Evolutionary conservation across 1,139 yeast genomes (phyloP).

Genomic region (Suhomyces coccinellae): DNA sequence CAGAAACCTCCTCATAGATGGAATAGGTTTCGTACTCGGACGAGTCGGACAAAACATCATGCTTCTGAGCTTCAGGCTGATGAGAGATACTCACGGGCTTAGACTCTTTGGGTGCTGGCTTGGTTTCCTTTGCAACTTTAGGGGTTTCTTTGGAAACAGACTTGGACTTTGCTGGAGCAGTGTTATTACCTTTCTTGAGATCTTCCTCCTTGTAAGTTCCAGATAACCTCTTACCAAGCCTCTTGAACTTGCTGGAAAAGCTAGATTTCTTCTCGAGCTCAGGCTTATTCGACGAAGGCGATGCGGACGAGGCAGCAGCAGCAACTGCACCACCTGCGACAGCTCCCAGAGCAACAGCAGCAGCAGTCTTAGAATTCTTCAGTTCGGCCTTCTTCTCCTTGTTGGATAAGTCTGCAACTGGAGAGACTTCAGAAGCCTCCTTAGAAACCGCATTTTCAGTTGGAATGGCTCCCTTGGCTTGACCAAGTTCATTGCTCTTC

Average conservation of each 20-base stretch:
- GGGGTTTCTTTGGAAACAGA: conserved; percentile 1
- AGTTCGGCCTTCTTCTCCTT: conserved; percentile 8
- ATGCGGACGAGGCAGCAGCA: conserved; percentile 5
- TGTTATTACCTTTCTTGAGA: neutral
- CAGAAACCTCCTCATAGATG: conserved; percentile 53
- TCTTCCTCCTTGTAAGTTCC: conserved; percentile 10
- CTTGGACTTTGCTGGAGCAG: neutral
- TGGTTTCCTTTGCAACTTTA: neutral
- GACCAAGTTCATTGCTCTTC: conserved; percentile 21
- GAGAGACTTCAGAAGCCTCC: conserved; percentile 5
- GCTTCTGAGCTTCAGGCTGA: conserved; percentile 12
- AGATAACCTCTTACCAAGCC: conserved; percentile 24
- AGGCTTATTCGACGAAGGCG: neutral
- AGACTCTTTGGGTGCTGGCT: conserved; percentile 4
- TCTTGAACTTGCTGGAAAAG: conserved; percentile 24
- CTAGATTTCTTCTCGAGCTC: conserved; percentile 18
- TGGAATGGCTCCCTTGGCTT: conserved; percentile 21
- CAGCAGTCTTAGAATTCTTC: conserved; percentile 13
- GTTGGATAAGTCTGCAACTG: conserved; percentile 1
- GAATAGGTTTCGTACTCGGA: conserved; percentile 35
- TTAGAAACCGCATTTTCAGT: conserved; percentile 12
- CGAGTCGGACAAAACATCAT: conserved; percentile 13
- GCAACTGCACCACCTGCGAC: conserved; percentile 14
- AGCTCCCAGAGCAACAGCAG: conserved; percentile 14
- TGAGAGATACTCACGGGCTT: conserved; percentile 13